Conservation (phyloP, 179 eudicot genomes). For the Spergularia azorica region DNA sequence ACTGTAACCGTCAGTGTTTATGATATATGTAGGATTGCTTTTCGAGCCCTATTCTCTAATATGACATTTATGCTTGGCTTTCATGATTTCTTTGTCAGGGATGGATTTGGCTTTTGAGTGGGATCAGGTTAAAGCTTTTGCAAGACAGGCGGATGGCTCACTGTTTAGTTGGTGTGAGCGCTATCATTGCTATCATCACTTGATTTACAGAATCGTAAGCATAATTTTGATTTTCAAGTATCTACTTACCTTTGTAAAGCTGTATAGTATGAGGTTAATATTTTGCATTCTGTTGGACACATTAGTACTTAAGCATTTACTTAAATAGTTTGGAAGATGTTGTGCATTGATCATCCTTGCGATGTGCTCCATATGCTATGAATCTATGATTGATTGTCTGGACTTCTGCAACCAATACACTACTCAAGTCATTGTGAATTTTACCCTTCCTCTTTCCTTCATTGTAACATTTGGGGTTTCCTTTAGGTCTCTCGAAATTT, state of each 20-base stretch:
- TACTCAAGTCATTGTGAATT: background rate
- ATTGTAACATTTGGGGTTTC: background rate
- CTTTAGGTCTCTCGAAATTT: background rate
- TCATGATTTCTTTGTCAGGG: conserved; percentile 48
- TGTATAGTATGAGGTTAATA: background rate
- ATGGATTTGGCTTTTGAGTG: conserved; percentile 81
- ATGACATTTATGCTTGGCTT: conserved; percentile 1
- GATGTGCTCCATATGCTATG: background rate
- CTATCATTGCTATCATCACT: conserved; percentile 67
- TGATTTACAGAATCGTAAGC: conserved; percentile 73
- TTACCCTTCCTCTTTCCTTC: background rate
- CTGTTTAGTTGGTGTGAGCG: conserved; percentile 97
- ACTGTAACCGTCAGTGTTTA: background rate
- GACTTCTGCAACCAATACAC: background rate
- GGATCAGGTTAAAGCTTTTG: conserved; percentile 84
- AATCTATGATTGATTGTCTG: conserved; percentile 1
- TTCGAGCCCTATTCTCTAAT: background rate
- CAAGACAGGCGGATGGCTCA: conserved; percentile 78
- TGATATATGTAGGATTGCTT: background rate
- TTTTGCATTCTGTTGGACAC: background rate
- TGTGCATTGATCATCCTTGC: background rate
- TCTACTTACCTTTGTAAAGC: background rate
- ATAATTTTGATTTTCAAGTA: background rate
- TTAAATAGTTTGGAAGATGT: background rate
- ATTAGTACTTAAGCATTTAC: background rate